Evolutionary conservation across 345 rosid species (phyloP), one percentile per base, ranked within the genome.

Genomic region (Eucalyptus polybractea): DNA sequence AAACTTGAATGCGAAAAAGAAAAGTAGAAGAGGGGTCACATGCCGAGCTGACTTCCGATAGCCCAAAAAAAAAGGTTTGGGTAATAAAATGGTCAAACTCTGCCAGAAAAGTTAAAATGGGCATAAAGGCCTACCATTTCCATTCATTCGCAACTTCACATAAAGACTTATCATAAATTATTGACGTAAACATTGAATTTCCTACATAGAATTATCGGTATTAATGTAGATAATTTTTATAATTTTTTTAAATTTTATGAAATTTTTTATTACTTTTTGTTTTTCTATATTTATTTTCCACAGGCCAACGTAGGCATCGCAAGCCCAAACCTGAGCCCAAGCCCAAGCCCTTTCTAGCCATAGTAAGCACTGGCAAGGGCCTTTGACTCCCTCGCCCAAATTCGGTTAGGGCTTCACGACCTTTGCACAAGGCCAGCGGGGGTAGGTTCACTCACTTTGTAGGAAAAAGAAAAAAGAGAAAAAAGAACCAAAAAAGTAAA

Each of bases 231-330:
- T 0, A 9, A 2, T 21, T 56, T 56, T 56, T 56, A 24, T 56
- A 24, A 56, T 24, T 0, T 22, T 56, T 24, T 24, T 24, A 56
- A 56, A 56, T 24, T 56, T 56, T 56, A 8, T 22, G 27, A 56
- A 56, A 56, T 0, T 8, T 56, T 56, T 22, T 56, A 22, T 56
- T 56, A 24, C 13, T 4, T 56, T 24, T 22, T 56, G 13, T 8
- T 24, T 56, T 56, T 4, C 29, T 56, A 22, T 56, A 24, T 56
- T 24, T 56, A 24, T 56, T 4, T 56, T 56, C 1, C 29, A 24
- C 0, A 56, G 3, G 29, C 3, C 1, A 9, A 0, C 6, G 0
- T 2, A 24, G 62, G 62, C 62, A 9, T 56, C 0, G 27, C 29
- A 0, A 56, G 3, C 62, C 62, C 62, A 21, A 56, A 1, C 5